Evolutionary conservation across 2,329 filamentous ascomycete genomes (phyloP).

Genomic region (Ophiocordyceps camponoti-saundersi): DNA sequence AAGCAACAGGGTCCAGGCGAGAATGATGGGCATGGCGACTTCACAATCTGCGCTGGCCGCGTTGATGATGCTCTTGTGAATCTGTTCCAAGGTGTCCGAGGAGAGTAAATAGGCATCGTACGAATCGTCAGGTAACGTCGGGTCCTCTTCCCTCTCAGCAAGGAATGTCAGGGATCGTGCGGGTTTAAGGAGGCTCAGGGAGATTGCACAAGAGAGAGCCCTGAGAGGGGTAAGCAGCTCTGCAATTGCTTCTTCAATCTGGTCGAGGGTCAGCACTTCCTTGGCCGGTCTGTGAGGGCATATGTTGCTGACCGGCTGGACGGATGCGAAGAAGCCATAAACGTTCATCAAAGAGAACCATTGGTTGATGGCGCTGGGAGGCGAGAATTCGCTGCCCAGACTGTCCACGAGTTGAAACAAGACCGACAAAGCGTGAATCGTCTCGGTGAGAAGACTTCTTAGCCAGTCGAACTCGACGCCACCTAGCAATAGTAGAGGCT

Average conservation of each 20-base stretch:
- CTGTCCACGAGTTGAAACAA: slow-evolving; percentile 56
- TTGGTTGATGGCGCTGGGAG: slow-evolving; percentile 39
- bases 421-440: slow-evolving; percentile 56
- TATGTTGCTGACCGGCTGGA: slow-evolving; percentile 21
- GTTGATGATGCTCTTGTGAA: slow-evolving; percentile 54
- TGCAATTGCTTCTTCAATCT: slow-evolving; percentile 22
- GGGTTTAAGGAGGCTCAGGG: slow-evolving; percentile 55
- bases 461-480: slow-evolving; percentile 42
- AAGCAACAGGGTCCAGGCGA: slow-evolving; percentile 68
- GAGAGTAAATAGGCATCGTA: slow-evolving; percentile 50
- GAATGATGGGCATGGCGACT: slow-evolving; percentile 55
- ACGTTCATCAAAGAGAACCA: slow-evolving; percentile 64
- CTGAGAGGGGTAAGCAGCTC: slow-evolving; percentile 48
- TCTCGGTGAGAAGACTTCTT: slow-evolving; percentile 48
- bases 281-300: not conserved
- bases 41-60: slow-evolving; percentile 38
- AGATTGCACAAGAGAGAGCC: slow-evolving; percentile 51
- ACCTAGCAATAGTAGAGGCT: slow-evolving; percentile 29
- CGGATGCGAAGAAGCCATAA: slow-evolving; percentile 50
- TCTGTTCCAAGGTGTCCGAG: slow-evolving; percentile 48
- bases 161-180: slow-evolving; percentile 30
- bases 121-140: slow-evolving; percentile 15
- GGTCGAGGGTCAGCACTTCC: slow-evolving; percentile 5
- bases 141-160: slow-evolving; percentile 20
- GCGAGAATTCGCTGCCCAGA: slow-evolving; percentile 34